phyloP scores from a whole-genome alignment of 2,329 filamentous ascomycete species.

The Paraphaeosphaeria sporulosa region DNA sequence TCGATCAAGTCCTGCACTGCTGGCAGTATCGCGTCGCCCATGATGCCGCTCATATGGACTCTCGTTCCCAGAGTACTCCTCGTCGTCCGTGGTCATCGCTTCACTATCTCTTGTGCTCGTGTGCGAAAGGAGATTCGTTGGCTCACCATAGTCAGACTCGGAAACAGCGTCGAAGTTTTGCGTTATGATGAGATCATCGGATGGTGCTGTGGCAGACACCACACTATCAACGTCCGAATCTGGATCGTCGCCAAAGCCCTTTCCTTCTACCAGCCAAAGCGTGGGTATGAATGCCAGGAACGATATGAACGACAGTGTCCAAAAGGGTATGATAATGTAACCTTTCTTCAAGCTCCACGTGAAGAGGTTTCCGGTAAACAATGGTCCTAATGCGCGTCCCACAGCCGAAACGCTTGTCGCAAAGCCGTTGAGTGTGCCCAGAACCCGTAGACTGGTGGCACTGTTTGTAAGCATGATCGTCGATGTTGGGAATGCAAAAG shows the following conservation, averaged over 20 bases:
- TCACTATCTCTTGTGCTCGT: conserved; percentile 40
- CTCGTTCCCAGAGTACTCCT: conserved; percentile 22
- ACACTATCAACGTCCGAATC: conserved; percentile 48
- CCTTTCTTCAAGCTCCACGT: conserved; percentile 77
- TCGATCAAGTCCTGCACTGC: conserved; percentile 22
- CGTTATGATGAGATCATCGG: not conserved
- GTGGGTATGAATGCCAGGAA: conserved; percentile 73
- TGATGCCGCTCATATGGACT: not conserved
- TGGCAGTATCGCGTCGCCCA: conserved; percentile 24
- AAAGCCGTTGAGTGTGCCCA: conserved; percentile 91
- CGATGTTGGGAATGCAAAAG: conserved; percentile 87
- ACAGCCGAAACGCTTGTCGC: conserved; percentile 84
- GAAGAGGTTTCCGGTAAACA: conserved; percentile 75
- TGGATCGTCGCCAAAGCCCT: conserved; percentile 63
- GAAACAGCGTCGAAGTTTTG: conserved; percentile 31
- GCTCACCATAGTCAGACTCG: conserved; percentile 51
- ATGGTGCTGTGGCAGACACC: conserved; percentile 18
- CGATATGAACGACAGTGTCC: conserved; percentile 72
- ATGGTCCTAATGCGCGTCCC: conserved; percentile 81
- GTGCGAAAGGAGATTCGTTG: conserved; percentile 44
- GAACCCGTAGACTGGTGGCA: conserved; percentile 74
- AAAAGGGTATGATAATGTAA: conserved; percentile 83
- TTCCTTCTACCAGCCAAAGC: conserved; percentile 76
- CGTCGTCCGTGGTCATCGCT: conserved; percentile 34
- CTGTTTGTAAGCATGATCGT: conserved; percentile 93